Conservation (phyloP, 805 yeast genomes). For the Ogataea sp. region DNA sequence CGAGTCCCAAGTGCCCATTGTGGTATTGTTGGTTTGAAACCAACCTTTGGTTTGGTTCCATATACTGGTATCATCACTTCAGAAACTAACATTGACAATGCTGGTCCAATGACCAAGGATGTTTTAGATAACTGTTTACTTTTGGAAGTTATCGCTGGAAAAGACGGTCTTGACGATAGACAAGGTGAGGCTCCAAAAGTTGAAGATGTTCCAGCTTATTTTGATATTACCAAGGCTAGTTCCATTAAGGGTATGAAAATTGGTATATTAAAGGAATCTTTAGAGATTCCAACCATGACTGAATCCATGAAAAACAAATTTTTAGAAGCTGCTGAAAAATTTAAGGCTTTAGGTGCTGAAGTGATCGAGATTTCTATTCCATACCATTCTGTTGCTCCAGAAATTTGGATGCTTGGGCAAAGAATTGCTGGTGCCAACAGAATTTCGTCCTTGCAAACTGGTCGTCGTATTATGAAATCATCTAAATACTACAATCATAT, state of each 20-base stretch:
- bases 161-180: constrained; percentile 28
- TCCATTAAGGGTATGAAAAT: constrained; percentile 22
- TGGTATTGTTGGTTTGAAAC: constrained; percentile 34
- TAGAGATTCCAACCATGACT: constrained; percentile 26
- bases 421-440: constrained; percentile 16
- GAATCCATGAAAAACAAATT: constrained; percentile 20
- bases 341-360: constrained; percentile 24
- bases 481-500: constrained; percentile 12
- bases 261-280: constrained; percentile 26
- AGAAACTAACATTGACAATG: constrained; percentile 28
- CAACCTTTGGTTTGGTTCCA: constrained; percentile 36
- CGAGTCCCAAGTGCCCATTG: constrained; percentile 36
- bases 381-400: constrained; percentile 27
- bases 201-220: constrained; percentile 16
- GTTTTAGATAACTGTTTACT: constrained; percentile 26
- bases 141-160: constrained; percentile 27
- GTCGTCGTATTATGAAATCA: constrained; percentile 15
- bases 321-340: constrained; percentile 20
- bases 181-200: constrained; percentile 9
- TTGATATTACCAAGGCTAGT: constrained; percentile 7
- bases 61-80: constrained; percentile 28
- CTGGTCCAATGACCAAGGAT: constrained; percentile 30
- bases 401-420: constrained; percentile 28
- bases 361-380: constrained; percentile 28
- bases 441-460: constrained; percentile 11